These are phyloP conservation scores for Trichoderma sp. DNA, from an alignment of 2,329 filamentous ascomycete species.

Conservation along the genomic window DNA sequence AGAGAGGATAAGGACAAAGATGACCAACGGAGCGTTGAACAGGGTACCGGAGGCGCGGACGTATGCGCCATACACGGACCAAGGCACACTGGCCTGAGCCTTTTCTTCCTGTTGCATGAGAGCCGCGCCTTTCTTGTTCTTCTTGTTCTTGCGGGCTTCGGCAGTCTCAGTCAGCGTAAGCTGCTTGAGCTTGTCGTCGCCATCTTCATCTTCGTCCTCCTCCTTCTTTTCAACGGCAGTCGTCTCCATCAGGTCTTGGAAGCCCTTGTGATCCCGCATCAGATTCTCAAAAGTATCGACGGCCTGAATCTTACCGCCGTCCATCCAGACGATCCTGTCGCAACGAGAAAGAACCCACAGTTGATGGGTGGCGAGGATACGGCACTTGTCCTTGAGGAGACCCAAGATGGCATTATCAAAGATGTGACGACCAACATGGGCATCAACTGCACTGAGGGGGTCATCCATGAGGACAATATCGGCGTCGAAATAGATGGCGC, in stretches of 20 bases:
- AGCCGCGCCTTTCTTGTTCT: constrained; percentile 56
- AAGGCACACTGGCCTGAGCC: constrained; percentile 73
- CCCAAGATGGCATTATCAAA: constrained; percentile 95
- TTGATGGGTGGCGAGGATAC: constrained; percentile 91
- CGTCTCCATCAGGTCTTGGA: constrained; percentile 81
- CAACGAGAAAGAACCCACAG: constrained; percentile 88
- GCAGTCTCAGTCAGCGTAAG: constrained; percentile 41
- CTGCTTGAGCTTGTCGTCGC: constrained; percentile 41
- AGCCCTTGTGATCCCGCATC: constrained; percentile 74
- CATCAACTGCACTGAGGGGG: constrained; percentile 66
- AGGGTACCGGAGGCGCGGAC: constrained; percentile 71
- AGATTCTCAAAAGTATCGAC: constrained; percentile 88
- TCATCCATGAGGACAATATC: constrained; percentile 70
- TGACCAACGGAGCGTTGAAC: constrained; percentile 63
- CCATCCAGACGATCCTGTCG: constrained; percentile 91
- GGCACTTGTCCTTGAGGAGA: constrained; percentile 81
- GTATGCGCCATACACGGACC: constrained; percentile 77
- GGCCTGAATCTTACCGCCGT: constrained; percentile 77
- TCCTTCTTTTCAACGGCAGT: constrained; percentile 68
- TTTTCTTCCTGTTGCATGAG: constrained; percentile 74
- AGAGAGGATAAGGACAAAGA: constrained; percentile 63
- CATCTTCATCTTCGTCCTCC: constrained; percentile 48
- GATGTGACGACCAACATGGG: constrained; percentile 70
- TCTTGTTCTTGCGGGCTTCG: constrained; percentile 49
- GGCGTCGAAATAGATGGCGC: constrained; percentile 69